phyloP scores from a whole-genome alignment of 257 asterid species.

The Rauvolfia tetraphylla region DNA sequence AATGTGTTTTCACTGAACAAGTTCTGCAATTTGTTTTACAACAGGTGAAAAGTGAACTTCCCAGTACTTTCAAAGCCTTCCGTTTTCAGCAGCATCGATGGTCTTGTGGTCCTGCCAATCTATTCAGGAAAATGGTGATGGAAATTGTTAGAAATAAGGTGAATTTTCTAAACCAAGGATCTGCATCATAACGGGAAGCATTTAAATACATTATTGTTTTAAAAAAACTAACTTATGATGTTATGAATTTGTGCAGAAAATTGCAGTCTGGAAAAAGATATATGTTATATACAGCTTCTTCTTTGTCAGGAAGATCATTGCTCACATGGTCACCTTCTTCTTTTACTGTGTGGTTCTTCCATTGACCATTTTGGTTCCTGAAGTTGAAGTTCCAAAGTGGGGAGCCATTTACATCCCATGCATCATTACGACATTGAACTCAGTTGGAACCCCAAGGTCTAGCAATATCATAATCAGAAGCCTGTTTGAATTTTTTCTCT shows the following conservation, averaged over 20 bases:
- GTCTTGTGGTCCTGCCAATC: constrained; percentile 97
- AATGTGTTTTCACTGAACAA: background rate
- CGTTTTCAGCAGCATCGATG: constrained; percentile 96
- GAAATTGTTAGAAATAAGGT: constrained; percentile 85
- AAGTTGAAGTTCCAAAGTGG: constrained; percentile 56
- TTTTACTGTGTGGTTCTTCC: constrained; percentile 52
- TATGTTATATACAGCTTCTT: constrained; percentile 98
- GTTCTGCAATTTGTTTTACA: background rate
- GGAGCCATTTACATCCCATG: constrained; percentile 92
- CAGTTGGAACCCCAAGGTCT: constrained; percentile 95
- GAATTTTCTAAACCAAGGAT: background rate
- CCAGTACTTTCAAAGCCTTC: constrained; percentile 92
- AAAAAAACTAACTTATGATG: background rate
- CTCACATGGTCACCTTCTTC: constrained; percentile 84
- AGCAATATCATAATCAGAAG: background rate
- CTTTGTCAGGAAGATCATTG: constrained; percentile 88
- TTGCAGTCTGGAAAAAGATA: constrained; percentile 71
- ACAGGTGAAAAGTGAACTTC: constrained; percentile 71
- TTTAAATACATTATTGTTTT: too few relatives aligned
- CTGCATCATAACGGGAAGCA: background rate
- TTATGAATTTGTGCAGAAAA: constrained; percentile 49
- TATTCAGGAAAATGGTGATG: constrained; percentile 87
- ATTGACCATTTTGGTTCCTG: constrained; percentile 45
- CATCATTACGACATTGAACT: constrained; percentile 74
- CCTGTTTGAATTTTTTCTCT: background rate